Evolutionary conservation across 371 early-diverging fungal species (phyloP), one percentile per base, ranked within the genome.

Genomic region (Mucor plumbeus): DNA sequence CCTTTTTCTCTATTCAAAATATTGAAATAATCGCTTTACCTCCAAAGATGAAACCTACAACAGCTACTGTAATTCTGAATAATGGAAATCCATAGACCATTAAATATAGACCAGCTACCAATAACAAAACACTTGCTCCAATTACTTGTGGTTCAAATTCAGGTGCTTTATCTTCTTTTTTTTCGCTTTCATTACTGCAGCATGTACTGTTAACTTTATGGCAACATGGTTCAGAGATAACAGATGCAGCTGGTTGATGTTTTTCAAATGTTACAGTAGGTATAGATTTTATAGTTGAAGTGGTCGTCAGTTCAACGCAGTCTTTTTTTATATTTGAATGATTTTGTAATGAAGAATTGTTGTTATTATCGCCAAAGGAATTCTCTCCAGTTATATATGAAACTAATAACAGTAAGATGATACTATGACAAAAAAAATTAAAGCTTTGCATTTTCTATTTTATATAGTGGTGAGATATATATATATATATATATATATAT

Each of bases 1-100:
- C 1, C 1, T 26, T 26, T 26, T 26, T 26, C 26, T 1, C 26
- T 26, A 26, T 26, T 26, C 26, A 26, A 26, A 26, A 26, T 3
- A 3, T 26, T 26, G 1, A 26, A 26, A 26, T 26, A 26, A 26
- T 1, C 3, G 53, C 44, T 62, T 78, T 63, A 77, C 81, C 44
- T 33, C 78, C 81, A 14, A 72, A 33, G 4, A 71, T 31, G 19
- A 76, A 68, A 7, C 81, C 78, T 17, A 61, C 50, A 7, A 67
- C 17, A 6, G 40, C 71, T 43, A 78, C 61, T 0, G 79, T 74
- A 21, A 70, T 26, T 31, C 64, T 71, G 68, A 78, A 81, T 26
- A 69, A 64, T 2, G 64, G 67, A 54, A 76, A 81, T 1, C 70
- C 71, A 7, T 43, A 39, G 5, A 56, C 44, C 40, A 74, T 40